A percentile compares a stretch with the other conserved stretches of the same genome.
phyloP scores from a whole-genome alignment of 2,329 filamentous ascomycete species.

The Fusarium sp. region DNA sequence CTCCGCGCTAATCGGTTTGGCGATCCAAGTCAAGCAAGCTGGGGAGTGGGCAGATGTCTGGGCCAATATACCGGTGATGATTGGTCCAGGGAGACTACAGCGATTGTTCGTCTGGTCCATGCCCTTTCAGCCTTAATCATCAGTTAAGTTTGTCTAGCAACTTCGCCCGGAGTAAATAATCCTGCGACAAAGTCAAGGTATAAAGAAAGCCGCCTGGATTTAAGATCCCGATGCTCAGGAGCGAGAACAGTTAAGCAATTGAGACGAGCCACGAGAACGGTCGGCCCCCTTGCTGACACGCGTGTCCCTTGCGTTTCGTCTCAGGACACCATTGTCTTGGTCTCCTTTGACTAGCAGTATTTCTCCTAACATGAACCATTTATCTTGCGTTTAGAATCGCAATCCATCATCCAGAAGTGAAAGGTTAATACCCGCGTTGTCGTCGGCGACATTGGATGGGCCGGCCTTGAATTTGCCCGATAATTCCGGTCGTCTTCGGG shows the following conservation, averaged over 20 bases:
- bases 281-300: background rate
- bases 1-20: background rate
- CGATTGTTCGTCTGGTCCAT: too few relatives aligned
- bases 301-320: background rate
- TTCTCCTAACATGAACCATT: background rate
- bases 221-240: too few relatives aligned
- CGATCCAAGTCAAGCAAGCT: background rate
- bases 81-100: background rate
- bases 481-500: background rate
- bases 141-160: too few relatives aligned
- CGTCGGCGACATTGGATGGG: background rate
- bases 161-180: too few relatives aligned
- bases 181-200: too few relatives aligned
- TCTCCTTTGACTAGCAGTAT: too few relatives aligned
- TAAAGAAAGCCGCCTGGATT: too few relatives aligned
- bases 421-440: background rate
- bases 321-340: background rate
- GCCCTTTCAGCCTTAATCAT: too few relatives aligned
- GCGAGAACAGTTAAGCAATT: too few relatives aligned
- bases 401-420: too few relatives aligned
- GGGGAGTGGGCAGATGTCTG: too few relatives aligned
- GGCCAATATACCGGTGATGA: background rate
- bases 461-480: background rate
- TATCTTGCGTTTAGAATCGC: background rate
- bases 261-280: background rate